A percentile compares a stretch with the other conserved stretches of the same genome.
Evolutionary conservation across 1,284 basidiomycete species (phyloP).

Genomic region (Cutaneotrichosporon dermatis): DNA sequence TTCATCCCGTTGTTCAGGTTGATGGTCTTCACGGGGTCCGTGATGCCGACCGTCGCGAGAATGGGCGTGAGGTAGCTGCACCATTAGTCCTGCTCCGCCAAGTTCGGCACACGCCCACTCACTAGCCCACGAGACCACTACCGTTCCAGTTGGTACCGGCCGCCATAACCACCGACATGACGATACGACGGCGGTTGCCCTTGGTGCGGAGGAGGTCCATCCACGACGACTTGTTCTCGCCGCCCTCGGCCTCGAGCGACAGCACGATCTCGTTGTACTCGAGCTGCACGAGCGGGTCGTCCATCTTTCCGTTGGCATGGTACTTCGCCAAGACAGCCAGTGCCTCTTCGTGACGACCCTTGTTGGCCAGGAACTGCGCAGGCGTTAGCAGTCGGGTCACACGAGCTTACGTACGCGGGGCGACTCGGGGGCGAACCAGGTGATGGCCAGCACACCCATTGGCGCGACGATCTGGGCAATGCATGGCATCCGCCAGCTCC

Average conservation of each 20-base stretch:
- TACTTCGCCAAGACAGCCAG: conserved; percentile 58
- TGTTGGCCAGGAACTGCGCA: conserved; percentile 55
- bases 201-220: conserved; percentile 34
- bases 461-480: conserved; percentile 7
- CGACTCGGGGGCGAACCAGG: conserved; percentile 56
- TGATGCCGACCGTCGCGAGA: conserved; percentile 7
- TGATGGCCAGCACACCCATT: background rate
- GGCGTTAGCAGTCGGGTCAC: too few relatives aligned
- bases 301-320: conserved; percentile 53
- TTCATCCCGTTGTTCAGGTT: conserved; percentile 28
- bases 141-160: conserved; percentile 23
- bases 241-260: conserved; percentile 45
- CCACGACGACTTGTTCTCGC: conserved; percentile 26
- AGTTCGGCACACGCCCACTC: too few relatives aligned
- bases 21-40: conserved; percentile 23
- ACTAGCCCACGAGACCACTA: conserved; percentile 28
- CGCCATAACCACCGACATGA: conserved; percentile 4
- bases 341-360: conserved; percentile 55
- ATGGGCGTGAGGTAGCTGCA: conserved; percentile 25
- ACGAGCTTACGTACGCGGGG: conserved; percentile 51
- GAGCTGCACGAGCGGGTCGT: conserved; percentile 32
- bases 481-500: conserved; percentile 7
- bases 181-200: conserved; percentile 50
- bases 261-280: conserved; percentile 44
- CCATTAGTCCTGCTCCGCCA: background rate